Evolutionary conservation across 495 filamentous ascomycete genomes (phyloP).

Genomic region (Bryoglossum gracile): DNA sequence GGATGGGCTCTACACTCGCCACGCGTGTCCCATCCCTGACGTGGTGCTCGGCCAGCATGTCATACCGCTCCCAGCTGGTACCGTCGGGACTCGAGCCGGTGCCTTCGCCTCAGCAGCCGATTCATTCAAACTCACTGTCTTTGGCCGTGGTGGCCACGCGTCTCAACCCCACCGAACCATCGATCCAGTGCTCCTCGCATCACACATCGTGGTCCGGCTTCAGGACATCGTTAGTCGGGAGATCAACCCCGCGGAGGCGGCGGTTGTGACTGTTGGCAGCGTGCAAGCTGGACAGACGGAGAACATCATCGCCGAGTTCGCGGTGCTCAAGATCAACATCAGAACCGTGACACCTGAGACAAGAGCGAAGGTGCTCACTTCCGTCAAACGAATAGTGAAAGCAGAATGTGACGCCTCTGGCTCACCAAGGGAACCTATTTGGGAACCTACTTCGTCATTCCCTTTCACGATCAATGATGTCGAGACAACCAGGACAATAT

Average conservation of each 20-base stretch:
- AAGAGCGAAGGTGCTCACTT: constrained; percentile 34
- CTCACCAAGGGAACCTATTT: constrained; percentile 32
- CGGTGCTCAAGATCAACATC: constrained; percentile 41
- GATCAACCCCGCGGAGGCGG: constrained; percentile 41
- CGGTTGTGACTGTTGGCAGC: constrained; percentile 48
- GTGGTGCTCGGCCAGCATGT: constrained; percentile 54
- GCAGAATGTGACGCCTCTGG: constrained; percentile 44
- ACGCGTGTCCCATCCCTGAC: constrained; percentile 43
- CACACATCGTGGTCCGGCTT: constrained; percentile 42
- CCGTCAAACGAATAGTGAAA: constrained; percentile 45
- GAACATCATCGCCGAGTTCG: constrained; percentile 48
- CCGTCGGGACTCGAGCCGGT: constrained; percentile 35
- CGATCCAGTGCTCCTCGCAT: constrained; percentile 51
- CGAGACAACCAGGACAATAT: constrained; percentile 31
- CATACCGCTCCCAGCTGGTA: constrained; percentile 29
- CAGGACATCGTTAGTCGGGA: constrained; percentile 53
- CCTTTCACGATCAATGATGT: constrained; percentile 50
- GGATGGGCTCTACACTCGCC: constrained; percentile 48
- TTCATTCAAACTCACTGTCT: constrained; percentile 35
- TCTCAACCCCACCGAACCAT: constrained; percentile 43
- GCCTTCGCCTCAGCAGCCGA: constrained; percentile 37
- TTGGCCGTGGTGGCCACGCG: constrained; percentile 48
- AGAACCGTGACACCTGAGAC: constrained; percentile 35
- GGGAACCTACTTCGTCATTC: constrained; percentile 31
- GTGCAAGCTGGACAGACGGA: constrained; percentile 43